Evolutionary conservation across 202 grass and related monocot species (phyloP), one percentile per base, ranked within the genome.

Genomic region (Alloteropsis angusta): DNA sequence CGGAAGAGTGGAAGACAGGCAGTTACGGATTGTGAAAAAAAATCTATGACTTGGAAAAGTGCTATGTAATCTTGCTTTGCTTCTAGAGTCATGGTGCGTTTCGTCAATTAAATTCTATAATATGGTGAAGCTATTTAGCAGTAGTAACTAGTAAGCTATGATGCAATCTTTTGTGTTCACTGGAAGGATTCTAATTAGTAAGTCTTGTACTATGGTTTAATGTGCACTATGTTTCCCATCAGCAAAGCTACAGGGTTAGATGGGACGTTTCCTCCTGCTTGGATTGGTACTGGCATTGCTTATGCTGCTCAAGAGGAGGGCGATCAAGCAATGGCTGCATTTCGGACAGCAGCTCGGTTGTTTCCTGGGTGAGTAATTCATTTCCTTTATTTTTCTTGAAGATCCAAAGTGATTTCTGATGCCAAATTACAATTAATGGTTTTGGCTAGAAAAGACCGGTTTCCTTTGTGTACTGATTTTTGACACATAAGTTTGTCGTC

Each of bases 301-400:
- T 94, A 87, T 81, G 87, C 95, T 75, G 95, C 89, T 81, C 91
- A 93, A 94, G 85, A 94, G 75, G 95, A 98, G 57, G 88, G 87
- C 61, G 96, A 98, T 53, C 96, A 98, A 77, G 96, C 96, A 72
- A 88, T 98, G 92, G 82, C 92, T 80, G 92, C 96, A 74, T 98
- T 92, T 79, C 90, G 96, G 36, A 95, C 92, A 62, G 89, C 87
- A 65, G 89, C 96, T 93, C 87, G 89, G 69, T 84, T 98, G 79
- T 98, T 98, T 93, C 92, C 96, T 73, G 96, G 96, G 96, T 98
- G 81, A 75, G 71, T 54, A 79, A 62, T 68, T 41, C 49, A 65
- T 77, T 73, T 56, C 37, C 59, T 81, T 72, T 83, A 54, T 74
- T 71, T 54, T 48, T 41, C 32, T 71, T 39, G 46, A 58, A 76